phyloP scores from a whole-genome alignment of 306 rosid genomes.

The Gleditsia sinensis region DNA sequence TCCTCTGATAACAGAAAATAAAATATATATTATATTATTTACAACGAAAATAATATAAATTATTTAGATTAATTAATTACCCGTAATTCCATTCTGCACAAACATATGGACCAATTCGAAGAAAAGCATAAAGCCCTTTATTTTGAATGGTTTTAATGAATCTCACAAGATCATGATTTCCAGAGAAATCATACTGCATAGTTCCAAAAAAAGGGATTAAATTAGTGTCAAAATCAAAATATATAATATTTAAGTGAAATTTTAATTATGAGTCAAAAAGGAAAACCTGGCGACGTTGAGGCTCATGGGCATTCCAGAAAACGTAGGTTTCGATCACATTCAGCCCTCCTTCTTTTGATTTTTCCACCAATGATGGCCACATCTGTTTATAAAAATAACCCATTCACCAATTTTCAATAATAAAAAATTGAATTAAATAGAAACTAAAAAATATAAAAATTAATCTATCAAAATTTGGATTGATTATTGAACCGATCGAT shows the following conservation, averaged over 20 bases:
- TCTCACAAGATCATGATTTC: conserved; percentile 22
- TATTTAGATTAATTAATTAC: background rate
- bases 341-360: conserved; percentile 43
- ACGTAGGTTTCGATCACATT: conserved; percentile 44
- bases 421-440: too few species aligned
- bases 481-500: too few species aligned
- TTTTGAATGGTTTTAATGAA: conserved; percentile 33
- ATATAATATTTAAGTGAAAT: too few species aligned
- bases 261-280: too few species aligned
- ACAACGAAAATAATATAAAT: too few species aligned
- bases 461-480: too few species aligned
- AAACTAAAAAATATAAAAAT: too few species aligned
- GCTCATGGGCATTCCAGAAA: conserved; percentile 44
- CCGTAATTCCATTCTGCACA: conserved; percentile 53
- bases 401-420: too few species aligned
- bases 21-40: background rate
- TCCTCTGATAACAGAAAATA: conserved; percentile 32
- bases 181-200: conserved; percentile 37
- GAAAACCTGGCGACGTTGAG: conserved; percentile 26
- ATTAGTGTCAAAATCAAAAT: background rate
- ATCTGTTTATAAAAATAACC: conserved; percentile 27
- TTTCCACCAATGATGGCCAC: conserved; percentile 37
- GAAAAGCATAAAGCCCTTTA: conserved; percentile 23
- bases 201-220: background rate
- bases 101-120: conserved; percentile 46